phyloP scores from a whole-genome alignment of 1,284 basidiomycete genomes.

The Tilletia caries region DNA sequence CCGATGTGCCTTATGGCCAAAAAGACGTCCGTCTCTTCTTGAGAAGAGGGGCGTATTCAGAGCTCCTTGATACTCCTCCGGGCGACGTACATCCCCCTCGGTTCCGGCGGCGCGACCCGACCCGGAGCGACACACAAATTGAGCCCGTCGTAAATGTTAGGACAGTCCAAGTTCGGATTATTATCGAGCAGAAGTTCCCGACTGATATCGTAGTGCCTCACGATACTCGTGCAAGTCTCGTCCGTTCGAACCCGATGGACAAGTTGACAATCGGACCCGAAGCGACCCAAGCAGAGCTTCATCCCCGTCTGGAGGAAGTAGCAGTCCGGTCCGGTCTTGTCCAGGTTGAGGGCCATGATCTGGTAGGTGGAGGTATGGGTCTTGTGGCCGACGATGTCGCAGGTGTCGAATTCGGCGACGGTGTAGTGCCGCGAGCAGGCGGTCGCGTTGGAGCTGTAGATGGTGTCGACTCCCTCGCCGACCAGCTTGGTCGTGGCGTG shows the following conservation, averaged over 20 bases:
- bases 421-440: constrained; percentile 65
- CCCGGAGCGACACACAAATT: constrained; percentile 41
- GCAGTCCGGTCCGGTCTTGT: constrained; percentile 61
- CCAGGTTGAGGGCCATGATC: constrained; percentile 64
- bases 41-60: too few species aligned
- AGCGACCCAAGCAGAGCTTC: constrained; percentile 41
- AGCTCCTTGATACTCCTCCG: neutral
- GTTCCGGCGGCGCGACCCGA: constrained; percentile 31
- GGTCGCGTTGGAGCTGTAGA: constrained; percentile 39
- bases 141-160: constrained; percentile 37
- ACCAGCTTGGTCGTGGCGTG: neutral
- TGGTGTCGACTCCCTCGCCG: neutral
- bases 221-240: constrained; percentile 39
- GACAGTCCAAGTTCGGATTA: constrained; percentile 42
- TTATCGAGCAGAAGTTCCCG: constrained; percentile 30
- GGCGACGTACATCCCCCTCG: neutral
- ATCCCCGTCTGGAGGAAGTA: constrained; percentile 62
- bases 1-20: too few species aligned
- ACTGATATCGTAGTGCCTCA: constrained; percentile 34
- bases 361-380: constrained; percentile 72
- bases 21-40: too few species aligned
- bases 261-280: constrained; percentile 47
- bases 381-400: constrained; percentile 67
- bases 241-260: constrained; percentile 30
- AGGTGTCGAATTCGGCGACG: constrained; percentile 64